Base-by-base conservation (phyloP, 2,329 filamentous ascomycete genomes). In the Fusarium sp. region DNA sequence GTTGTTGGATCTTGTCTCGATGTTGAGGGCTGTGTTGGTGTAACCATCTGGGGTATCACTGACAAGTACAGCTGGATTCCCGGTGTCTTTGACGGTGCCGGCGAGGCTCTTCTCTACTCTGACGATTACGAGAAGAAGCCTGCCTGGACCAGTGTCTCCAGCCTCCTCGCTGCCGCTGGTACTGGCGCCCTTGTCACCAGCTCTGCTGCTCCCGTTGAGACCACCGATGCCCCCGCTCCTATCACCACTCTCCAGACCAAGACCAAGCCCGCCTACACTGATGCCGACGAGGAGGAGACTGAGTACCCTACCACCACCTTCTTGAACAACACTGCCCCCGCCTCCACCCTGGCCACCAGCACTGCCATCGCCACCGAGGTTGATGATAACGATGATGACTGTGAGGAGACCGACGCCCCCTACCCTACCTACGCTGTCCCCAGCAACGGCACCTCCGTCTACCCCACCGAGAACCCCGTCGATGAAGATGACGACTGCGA, bases 1-100 rank as follows among this genome's bases (percentile, higher is more conserved):
- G 76, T 77, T 10, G 77, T 81, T 7, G 76, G 75, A 7, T 74
- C 78, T 2, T 82, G 80, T 56, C 60, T 81, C 12, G 77, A 79
- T 30, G 77, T 78, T 8, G 62, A 72, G 28, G 54, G 63, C 43
- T 84, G 82, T 58, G 77, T 83, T 11, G 82, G 81, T 23, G 73
- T 83, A 12, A 82, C 81, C 1, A 70, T 81, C 47, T 83, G 81
- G 81, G 79, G 80, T 63, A 77, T 79, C 56, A 77, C 75, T 3
- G 81, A 83, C 67, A 74, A 74, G 67, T 75, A 79, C 65, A 75
- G 70, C 65, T 79, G 77, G 77, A 70, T 82, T 8, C 79, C 79
- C 4, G 36, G 56, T 7, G 78, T 75, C 15, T 83, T 82, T 53
- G 68, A 71, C 7, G 81, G 81, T 1, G 67, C 75, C 14, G 81